Evolutionary conservation across 257 asterid species (phyloP).

Genomic region (Fraxinus pennsylvanica): DNA sequence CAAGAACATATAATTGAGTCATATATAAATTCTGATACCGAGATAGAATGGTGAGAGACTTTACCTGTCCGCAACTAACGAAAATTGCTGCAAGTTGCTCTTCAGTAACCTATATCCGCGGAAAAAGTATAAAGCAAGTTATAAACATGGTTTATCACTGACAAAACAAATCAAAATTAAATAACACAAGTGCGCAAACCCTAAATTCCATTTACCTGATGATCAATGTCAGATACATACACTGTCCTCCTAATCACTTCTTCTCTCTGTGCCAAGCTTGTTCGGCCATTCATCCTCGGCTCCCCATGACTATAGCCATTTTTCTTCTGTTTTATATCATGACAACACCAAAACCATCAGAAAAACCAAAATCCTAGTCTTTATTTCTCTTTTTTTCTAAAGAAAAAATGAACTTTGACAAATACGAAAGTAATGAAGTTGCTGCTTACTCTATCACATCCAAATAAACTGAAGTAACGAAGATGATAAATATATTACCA

Average conservation of each 20-base stretch:
- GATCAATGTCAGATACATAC: constrained; percentile 76
- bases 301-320: constrained; percentile 52
- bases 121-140: constrained; percentile 16
- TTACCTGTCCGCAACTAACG: constrained; percentile 66
- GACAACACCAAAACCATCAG: constrained; percentile 26
- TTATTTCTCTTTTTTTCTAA: no score
- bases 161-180: not conserved
- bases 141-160: not conserved
- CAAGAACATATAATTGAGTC: constrained; percentile 7
- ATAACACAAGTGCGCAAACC: not conserved
- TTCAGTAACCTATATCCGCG: constrained; percentile 57
- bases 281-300: constrained; percentile 56
- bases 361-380: constrained; percentile 11
- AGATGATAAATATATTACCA: not conserved
- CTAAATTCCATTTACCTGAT: constrained; percentile 47
- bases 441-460: not conserved
- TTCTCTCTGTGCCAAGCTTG: constrained; percentile 71
- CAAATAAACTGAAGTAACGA: not conserved
- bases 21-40: constrained; percentile 11
- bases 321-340: constrained; percentile 48
- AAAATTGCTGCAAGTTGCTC: constrained; percentile 76
- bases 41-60: constrained; percentile 11
- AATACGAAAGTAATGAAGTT: not conserved
- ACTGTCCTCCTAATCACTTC: constrained; percentile 78
- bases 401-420: not conserved